Evolutionary conservation across 1,284 basidiomycete genomes (phyloP).

Genomic region (Malassezia psittaci): DNA sequence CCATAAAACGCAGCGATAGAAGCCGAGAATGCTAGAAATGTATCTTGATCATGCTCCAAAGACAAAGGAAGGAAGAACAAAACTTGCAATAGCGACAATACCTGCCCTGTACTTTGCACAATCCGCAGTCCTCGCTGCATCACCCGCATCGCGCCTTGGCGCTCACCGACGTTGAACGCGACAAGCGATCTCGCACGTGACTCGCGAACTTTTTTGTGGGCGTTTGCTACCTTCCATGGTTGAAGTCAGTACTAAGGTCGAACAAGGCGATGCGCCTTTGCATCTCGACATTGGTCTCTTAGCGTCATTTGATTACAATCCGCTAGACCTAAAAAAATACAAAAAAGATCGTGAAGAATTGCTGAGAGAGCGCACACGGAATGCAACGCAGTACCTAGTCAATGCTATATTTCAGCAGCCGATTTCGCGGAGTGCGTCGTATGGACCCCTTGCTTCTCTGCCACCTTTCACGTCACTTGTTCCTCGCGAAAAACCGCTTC

Average conservation of each 20-base stretch:
- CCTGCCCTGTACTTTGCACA: slow-evolving; percentile 2
- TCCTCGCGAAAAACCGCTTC: slow-evolving; percentile 82
- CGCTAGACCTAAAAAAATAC: slow-evolving; percentile 69
- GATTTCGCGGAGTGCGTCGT: slow-evolving; percentile 58
- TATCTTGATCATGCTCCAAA: slow-evolving; percentile 43
- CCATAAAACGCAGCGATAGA: slow-evolving; percentile 42
- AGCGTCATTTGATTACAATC: slow-evolving; percentile 74
- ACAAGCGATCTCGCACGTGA: not conserved
- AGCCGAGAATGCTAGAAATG: slow-evolving; percentile 43
- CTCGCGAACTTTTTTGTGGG: not conserved
- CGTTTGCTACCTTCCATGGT: slow-evolving; percentile 7
- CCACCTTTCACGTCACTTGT: slow-evolving; percentile 60
- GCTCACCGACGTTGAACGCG: not conserved
- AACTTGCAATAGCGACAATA: slow-evolving; percentile 31
- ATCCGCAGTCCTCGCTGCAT: not conserved
- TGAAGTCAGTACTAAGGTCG: slow-evolving; percentile 21
- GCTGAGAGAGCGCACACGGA: slow-evolving; percentile 68
- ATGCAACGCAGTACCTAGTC: slow-evolving; percentile 74
- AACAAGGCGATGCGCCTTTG: slow-evolving; percentile 65
- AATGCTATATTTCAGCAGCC: slow-evolving; percentile 72
- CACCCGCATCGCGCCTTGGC: slow-evolving; percentile 4
- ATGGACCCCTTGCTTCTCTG: slow-evolving; percentile 74
- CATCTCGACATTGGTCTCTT: slow-evolving; percentile 73
- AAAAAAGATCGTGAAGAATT: slow-evolving; percentile 64
- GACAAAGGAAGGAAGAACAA: slow-evolving; percentile 43